Percentiles rank a stretch among this genome's conserved stretches.
Evolutionary conservation across 768 basidiomycete genomes (phyloP).

Genomic region (Cystobasidium onofrii): DNA sequence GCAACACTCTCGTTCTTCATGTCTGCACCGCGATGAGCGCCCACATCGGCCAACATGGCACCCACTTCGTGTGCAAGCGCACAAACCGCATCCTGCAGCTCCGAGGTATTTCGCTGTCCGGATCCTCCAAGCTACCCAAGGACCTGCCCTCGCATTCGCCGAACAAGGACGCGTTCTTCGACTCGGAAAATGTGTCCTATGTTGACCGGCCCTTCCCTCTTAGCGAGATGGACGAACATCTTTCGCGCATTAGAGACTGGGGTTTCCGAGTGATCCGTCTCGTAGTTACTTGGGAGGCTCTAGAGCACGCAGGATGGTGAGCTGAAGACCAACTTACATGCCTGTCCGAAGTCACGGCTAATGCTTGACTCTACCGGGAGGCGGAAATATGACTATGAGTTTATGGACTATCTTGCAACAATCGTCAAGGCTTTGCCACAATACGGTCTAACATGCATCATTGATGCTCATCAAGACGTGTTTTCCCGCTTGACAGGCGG

Average conservation of each 20-base stretch:
- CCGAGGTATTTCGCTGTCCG: slow-evolving; percentile 28
- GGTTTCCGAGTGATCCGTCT: slow-evolving; percentile 58
- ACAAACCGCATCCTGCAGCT: slow-evolving; percentile 21
- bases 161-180: slow-evolving; percentile 52
- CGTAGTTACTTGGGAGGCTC: slow-evolving; percentile 91
- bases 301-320: slow-evolving; percentile 69
- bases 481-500: slow-evolving; percentile 93
- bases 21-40: not conserved
- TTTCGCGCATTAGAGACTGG: slow-evolving; percentile 29
- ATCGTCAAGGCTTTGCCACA: slow-evolving; percentile 63
- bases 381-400: slow-evolving; percentile 73
- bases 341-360: not conserved
- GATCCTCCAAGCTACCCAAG: slow-evolving; percentile 23
- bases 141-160: slow-evolving; percentile 26
- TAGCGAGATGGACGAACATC: slow-evolving; percentile 56
- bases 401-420: slow-evolving; percentile 66
- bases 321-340: not conserved
- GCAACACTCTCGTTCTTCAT: not conserved
- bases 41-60: slow-evolving; percentile 9
- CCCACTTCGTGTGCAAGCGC: slow-evolving; percentile 19
- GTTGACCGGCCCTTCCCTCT: slow-evolving; percentile 85
- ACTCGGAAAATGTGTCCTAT: slow-evolving; percentile 65
- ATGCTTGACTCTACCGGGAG: slow-evolving; percentile 47
- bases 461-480: slow-evolving; percentile 75
- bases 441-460: slow-evolving; percentile 65